Percentiles rank a stretch among this genome's conserved stretches.
These are phyloP conservation scores for Phellopilus nigrolimitatus DNA, from an alignment of 1,284 basidiomycete species.

Conservation along the genomic window DNA sequence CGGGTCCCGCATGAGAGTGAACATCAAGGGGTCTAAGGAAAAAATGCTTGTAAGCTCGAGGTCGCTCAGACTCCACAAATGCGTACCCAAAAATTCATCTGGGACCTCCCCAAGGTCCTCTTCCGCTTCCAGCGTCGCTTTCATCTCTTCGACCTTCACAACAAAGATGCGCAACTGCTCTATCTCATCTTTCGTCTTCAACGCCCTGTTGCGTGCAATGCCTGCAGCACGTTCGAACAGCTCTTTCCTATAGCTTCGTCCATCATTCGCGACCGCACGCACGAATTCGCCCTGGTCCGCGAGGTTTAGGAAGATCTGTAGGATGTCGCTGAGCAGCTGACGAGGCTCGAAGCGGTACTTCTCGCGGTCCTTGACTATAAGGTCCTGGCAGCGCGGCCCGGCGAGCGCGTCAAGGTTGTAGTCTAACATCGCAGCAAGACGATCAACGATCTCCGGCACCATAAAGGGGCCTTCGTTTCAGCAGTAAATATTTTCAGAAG, in stretches of 20 bases:
- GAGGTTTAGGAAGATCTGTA: constrained; percentile 91
- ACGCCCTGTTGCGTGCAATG: constrained; percentile 58
- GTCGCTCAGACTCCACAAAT: constrained; percentile 7
- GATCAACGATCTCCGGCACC: constrained; percentile 94
- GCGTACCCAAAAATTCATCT: constrained; percentile 90
- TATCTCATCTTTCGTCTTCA: constrained; percentile 84
- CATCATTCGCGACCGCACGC: constrained; percentile 88
- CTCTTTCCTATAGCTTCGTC: constrained; percentile 83
- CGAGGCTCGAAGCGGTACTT: constrained; percentile 90
- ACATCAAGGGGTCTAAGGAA: constrained; percentile 82
- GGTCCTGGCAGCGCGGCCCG: constrained; percentile 79
- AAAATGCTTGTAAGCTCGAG: constrained; percentile 20
- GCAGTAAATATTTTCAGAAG: constrained; percentile 90
- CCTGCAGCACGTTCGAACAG: constrained; percentile 80
- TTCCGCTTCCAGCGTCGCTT: constrained; percentile 76
- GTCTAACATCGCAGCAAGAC: constrained; percentile 94
- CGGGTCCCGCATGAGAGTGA: constrained; percentile 93
- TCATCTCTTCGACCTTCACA: constrained; percentile 80
- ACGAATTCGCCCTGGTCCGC: constrained; percentile 78
- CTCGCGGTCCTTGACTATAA: constrained; percentile 84
- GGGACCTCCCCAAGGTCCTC: constrained; percentile 93
- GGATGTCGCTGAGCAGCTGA: constrained; percentile 78
- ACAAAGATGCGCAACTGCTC: constrained; percentile 71
- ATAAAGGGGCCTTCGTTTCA: constrained; percentile 92
- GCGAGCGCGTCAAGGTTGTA: constrained; percentile 91